A percentile compares a stretch with the other conserved stretches of the same genome.
Evolutionary conservation across 495 filamentous ascomycete genomes (phyloP).

Genomic region (Penicillium herquei): DNA sequence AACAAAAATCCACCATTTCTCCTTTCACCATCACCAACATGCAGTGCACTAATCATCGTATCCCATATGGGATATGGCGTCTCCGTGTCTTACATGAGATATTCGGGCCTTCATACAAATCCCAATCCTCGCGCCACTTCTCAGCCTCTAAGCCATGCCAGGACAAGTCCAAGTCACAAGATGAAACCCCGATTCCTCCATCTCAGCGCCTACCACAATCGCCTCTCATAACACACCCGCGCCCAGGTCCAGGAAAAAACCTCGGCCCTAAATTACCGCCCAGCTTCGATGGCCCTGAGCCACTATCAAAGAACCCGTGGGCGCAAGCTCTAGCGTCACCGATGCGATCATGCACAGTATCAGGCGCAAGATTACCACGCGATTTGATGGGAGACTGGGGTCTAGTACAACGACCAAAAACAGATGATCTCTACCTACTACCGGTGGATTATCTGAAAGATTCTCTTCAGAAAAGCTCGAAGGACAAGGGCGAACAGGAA

Average conservation of each 20-base stretch:
- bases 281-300: conserved; percentile 43
- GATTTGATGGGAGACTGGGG: conserved; percentile 64
- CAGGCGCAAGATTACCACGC: conserved; percentile 54
- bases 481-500: background rate
- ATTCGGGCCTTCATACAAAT: conserved; percentile 9
- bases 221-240: conserved; percentile 26
- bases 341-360: conserved; percentile 59
- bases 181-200: conserved; percentile 17
- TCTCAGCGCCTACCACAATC: conserved; percentile 45
- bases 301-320: conserved; percentile 42
- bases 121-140: conserved; percentile 5
- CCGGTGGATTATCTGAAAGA: conserved; percentile 50
- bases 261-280: conserved; percentile 22
- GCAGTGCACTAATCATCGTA: conserved; percentile 24
- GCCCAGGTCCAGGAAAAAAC: conserved; percentile 26
- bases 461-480: conserved; percentile 5
- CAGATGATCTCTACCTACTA: conserved; percentile 55
- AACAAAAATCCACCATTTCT: conserved; percentile 7
- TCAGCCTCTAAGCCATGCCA: conserved; percentile 7
- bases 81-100: conserved; percentile 29
- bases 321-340: conserved; percentile 62
- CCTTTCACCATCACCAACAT: conserved; percentile 16
- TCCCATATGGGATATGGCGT: conserved; percentile 38
- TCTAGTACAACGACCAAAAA: conserved; percentile 55
- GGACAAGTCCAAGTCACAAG: background rate